These are phyloP conservation scores for Polychaeton citri DNA, from an alignment of 2,329 filamentous ascomycete species.

Conservation along the genomic window DNA sequence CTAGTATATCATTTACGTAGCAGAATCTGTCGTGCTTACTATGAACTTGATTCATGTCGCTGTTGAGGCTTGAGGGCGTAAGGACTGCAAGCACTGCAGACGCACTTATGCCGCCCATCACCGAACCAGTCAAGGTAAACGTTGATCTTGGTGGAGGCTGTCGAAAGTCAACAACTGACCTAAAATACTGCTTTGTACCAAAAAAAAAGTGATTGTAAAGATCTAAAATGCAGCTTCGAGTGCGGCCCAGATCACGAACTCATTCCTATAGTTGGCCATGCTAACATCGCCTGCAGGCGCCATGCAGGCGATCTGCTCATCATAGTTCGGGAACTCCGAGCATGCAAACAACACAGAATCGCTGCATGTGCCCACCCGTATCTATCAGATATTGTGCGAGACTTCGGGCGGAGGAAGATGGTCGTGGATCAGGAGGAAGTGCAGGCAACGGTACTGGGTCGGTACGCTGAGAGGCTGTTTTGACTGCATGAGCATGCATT, in stretches of 20 bases:
- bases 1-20: too few species aligned
- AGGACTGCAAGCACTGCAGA: too few species aligned
- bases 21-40: too few species aligned
- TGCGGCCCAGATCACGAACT: conserved; percentile 47
- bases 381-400: conserved; percentile 50
- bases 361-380: conserved; percentile 50
- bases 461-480: conserved; percentile 49
- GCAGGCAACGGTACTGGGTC: conserved; percentile 49
- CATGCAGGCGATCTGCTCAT: conserved; percentile 45
- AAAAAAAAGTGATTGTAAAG: too few species aligned
- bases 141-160: conserved; percentile 41
- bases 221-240: conserved; percentile 22
- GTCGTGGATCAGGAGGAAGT: conserved; percentile 42
- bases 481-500: conserved; percentile 39
- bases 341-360: conserved; percentile 45
- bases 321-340: conserved; percentile 46
- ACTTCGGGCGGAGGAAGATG: conserved; percentile 51
- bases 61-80: too few species aligned
- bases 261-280: conserved; percentile 47
- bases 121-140: conserved; percentile 40
- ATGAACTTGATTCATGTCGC: too few species aligned
- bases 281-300: conserved; percentile 45
- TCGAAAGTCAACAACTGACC: conserved; percentile 21
- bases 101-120: conserved; percentile 40
- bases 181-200: too few species aligned